Base-by-base conservation (phyloP, 208 protist genomes). In the Crithidia bombi region DNA sequence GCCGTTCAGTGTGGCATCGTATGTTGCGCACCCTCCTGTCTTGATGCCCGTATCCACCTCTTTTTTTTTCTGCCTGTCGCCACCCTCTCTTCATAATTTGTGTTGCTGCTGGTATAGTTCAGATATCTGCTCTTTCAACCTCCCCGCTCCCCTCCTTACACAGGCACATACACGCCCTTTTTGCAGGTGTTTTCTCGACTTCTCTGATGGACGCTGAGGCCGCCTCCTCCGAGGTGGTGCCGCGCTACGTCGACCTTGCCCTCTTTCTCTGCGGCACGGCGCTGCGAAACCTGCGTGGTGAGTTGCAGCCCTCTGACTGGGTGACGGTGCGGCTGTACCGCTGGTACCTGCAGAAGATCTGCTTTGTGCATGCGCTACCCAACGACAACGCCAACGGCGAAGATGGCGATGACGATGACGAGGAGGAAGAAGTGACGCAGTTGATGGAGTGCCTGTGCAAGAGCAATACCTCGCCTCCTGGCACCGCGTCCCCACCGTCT, bases 291-390 rank as follows among this genome's bases (percentile, higher is more conserved):
- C 43, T 80, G 17, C 70, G 72, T 33, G 49, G 14, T 6, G 69
- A 57, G 15, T 75, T 58, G 58, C 61, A 26, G 15, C 47, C 50
- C 19, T 15, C 79, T 17, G 14, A 69, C n/a, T n/a, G 49, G 11
- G 65, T 35, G 15, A 35, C 64, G 0, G 57, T 77, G 30, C n/a
- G n/a, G 36, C 66, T 92, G 17, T 63, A 74, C 35, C 58, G 63
- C 14, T 89, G 86, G 86, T 83, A 81, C 71, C 32, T 92, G 23
- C 73, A 69, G 19, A 71, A 78, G 15, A 65, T 92, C 3, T 83
- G 81, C 14, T 85, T 81, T 28, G 74, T 87, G 7, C 68, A 81
- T 30, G 44, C 57, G 0, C 54, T 75, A 41, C 75, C 63, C n/a
- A 70, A 78, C 46, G 71, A 77, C n/a, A 25, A 25, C 14, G 55